Evolutionary conservation across 129 eudicot genomes (phyloP), one percentile per base, ranked within the genome.

Genomic region (Flaveria ramosissima): DNA sequence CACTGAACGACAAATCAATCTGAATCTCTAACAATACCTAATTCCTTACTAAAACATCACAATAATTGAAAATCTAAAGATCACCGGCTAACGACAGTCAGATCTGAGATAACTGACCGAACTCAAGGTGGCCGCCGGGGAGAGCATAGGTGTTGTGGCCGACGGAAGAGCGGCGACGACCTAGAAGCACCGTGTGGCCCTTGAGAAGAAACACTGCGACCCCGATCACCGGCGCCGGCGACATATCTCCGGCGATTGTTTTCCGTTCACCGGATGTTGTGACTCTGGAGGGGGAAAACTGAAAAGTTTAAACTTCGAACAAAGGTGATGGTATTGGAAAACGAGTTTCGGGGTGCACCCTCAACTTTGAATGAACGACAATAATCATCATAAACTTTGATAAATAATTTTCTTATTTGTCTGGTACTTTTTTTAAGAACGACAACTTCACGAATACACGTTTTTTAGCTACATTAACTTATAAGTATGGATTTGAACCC

Each of bases 111-210:
- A 53, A 53, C 86, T 17, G 50, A 93, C 98, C 98, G 73, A 93
- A 93, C 65, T 93, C 96, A 39, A 93, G 92, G 85, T 83, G 96
- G 76, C 98, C 98, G 63, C 98, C 96, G 74, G 96, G 96, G 27
- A 90, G 90, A 26, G 96, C 96, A 15, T 83, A 93, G 26, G 94
- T 88, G 85, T 82, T 83, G 77, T 62, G 52, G 45, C 98, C 98
- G 60, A 89, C 46, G 68, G 90, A 73, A 80, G 90, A 52, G 26
- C 82, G 94, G 67, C 96, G 98, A 20, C 96, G 92, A 14, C 98
- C 98, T 78, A 93, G 42, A 59, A 93, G 85, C 53, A 93, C 87
- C 77, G 73, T 78, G 17, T 83, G 77, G 2, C 77, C 92, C 62
- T 88, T 93, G 4, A 88, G 14, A 68, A 93, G 39, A 73, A 93